Percentiles rank a stretch among this genome's conserved stretches.
Evolutionary conservation across 192 early-diverging fungal genomes (phyloP).

Genomic region (Linnemannia hyalina): DNA sequence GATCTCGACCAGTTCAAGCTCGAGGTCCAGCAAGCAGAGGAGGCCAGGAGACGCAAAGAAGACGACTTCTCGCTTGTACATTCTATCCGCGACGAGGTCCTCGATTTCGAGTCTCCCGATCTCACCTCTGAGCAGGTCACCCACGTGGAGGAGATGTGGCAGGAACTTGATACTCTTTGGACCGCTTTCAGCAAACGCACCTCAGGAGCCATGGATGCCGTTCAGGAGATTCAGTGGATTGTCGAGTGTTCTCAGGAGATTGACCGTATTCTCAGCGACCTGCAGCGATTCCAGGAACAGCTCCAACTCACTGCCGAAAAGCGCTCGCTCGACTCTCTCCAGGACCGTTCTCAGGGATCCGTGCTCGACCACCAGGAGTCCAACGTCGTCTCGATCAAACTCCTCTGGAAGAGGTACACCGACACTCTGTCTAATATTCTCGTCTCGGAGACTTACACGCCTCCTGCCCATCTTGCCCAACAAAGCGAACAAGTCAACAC

Average conservation of each 20-base stretch:
- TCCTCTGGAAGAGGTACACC: slow-evolving; percentile 24
- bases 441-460: slow-evolving; percentile 24
- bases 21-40: slow-evolving; percentile 14
- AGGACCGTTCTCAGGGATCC: slow-evolving; percentile 26
- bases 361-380: slow-evolving; percentile 36
- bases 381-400: slow-evolving; percentile 26
- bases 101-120: slow-evolving; percentile 44
- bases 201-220: slow-evolving; percentile 16
- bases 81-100: slow-evolving; percentile 32
- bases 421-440: slow-evolving; percentile 17
- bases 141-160: slow-evolving; percentile 41
- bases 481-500: slow-evolving; percentile 8
- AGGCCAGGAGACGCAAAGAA: slow-evolving; percentile 13
- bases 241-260: slow-evolving; percentile 48
- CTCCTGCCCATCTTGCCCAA: slow-evolving; percentile 26
- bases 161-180: slow-evolving; percentile 28
- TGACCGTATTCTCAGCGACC: slow-evolving; percentile 34
- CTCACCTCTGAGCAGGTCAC: slow-evolving; percentile 28
- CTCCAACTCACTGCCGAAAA: slow-evolving; percentile 28
- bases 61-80: slow-evolving; percentile 23
- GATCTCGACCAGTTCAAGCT: slow-evolving; percentile 40
- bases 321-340: slow-evolving; percentile 35
- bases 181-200: slow-evolving; percentile 16
- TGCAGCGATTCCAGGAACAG: slow-evolving; percentile 43
- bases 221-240: slow-evolving; percentile 52